phyloP scores from a whole-genome alignment of 1,284 basidiomycete genomes.

The Cryptococcus amylolentus region DNA sequence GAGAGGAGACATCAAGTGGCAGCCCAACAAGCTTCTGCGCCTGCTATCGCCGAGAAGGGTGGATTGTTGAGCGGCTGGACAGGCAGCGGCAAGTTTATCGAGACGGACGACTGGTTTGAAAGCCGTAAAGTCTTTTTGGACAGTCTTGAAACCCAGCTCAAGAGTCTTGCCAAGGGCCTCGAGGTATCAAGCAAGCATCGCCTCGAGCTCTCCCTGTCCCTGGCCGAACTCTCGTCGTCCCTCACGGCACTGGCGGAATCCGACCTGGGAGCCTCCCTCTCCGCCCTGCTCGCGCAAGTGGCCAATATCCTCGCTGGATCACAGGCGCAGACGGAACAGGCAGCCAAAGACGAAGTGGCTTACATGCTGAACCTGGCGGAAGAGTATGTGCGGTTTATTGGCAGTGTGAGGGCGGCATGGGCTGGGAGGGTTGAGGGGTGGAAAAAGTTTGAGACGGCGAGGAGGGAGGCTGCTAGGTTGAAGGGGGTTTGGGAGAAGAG shows the following conservation, averaged over 20 bases:
- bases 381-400: conserved; percentile 88
- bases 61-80: conserved; percentile 74
- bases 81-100: conserved; percentile 82
- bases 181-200: conserved; percentile 77
- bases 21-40: not conserved
- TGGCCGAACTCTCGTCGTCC: conserved; percentile 68
- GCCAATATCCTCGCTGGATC: conserved; percentile 69
- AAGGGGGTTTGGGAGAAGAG: conserved; percentile 76
- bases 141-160: conserved; percentile 82
- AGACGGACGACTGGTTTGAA: conserved; percentile 98
- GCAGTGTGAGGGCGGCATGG: conserved; percentile 83
- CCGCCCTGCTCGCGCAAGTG: conserved; percentile 63
- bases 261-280: conserved; percentile 70
- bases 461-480: conserved; percentile 68
- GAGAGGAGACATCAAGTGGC: conserved; percentile 23
- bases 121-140: conserved; percentile 81
- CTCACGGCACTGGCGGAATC: conserved; percentile 65
- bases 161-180: conserved; percentile 78
- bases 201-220: conserved; percentile 63
- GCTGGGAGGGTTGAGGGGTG: conserved; percentile 78
- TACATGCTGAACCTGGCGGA: conserved; percentile 74
- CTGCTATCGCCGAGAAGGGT: conserved; percentile 10
- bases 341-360: conserved; percentile 72
- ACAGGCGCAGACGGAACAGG: conserved; percentile 65
- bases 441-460: conserved; percentile 71